A percentile compares a stretch with the other conserved stretches of the same genome.
These are phyloP conservation scores for Acidomyces sp. DNA, from an alignment of 495 filamentous ascomycete species.

Conservation along the genomic window DNA sequence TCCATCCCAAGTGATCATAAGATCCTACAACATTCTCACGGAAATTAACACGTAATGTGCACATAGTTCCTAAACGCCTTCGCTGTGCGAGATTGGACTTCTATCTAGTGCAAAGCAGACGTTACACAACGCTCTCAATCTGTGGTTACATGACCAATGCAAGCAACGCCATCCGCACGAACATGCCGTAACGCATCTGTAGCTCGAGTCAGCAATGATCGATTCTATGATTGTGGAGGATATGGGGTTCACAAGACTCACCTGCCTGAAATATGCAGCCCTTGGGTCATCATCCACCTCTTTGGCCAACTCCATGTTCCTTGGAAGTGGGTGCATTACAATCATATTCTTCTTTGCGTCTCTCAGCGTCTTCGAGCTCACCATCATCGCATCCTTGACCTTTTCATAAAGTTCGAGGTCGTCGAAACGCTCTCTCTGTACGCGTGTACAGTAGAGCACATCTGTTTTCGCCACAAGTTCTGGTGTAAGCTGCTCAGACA, in stretches of 20 bases:
- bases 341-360: constrained; percentile 82
- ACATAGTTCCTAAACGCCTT: too few species aligned
- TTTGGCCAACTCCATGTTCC: constrained; percentile 82
- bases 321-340: constrained; percentile 88
- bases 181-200: constrained; percentile 96
- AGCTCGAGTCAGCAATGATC: neutral
- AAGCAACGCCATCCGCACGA: constrained; percentile 92
- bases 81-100: too few species aligned
- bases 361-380: constrained; percentile 83
- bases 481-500: constrained; percentile 64
- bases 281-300: constrained; percentile 96
- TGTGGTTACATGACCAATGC: constrained; percentile 89
- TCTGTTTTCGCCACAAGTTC: constrained; percentile 74
- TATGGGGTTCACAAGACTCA: constrained; percentile 35
- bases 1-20: too few species aligned
- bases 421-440: constrained; percentile 89
- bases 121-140: too few species aligned
- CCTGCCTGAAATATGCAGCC: constrained; percentile 98
- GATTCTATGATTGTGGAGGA: neutral
- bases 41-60: too few species aligned
- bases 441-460: constrained; percentile 88
- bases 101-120: too few species aligned
- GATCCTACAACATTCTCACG: too few species aligned
- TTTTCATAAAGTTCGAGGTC: constrained; percentile 66
- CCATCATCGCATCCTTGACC: constrained; percentile 73